Base-by-base conservation (phyloP, 192 early-diverging fungal genomes). In the Linnemannia schmuckeri region DNA sequence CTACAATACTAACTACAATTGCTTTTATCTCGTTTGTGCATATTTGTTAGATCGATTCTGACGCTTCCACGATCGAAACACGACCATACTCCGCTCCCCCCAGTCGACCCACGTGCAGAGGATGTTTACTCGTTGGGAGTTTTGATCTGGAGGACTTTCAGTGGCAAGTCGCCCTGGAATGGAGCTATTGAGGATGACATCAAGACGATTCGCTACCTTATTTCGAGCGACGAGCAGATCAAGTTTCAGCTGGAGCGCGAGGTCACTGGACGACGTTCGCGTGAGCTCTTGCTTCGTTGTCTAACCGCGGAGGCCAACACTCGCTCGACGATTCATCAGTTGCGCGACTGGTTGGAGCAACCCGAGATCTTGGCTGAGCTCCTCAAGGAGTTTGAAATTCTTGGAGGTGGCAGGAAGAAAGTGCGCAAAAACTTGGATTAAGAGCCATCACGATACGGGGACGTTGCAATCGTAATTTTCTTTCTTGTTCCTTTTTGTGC, bases 101-200 rank as follows among this genome's bases (percentile, higher is more conserved):
- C 91, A n/a, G 89, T 90, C 35, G 85, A 92, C 75, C 90, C 92
- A 20, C 86, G 88, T 24, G 57, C 87, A 17, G 91, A 93, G 68
- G 92, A 93, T 55, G 88, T 92, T 24, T 92, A 93, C 63, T 90
- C 89, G 0, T 63, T 91, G 30, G 91, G 91, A 6, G 88, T 92
- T 15, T 88, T 92, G 75, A 89, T 90, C 15, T 92, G 91, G 91
- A 81, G 89, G 44, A 90, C 84, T 35, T 92, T 93, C 87, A 81
- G 90, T 0, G 91, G 89, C 33, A 90, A 89, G 20, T 91, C 90
- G 33, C 91, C 90, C 17, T 92, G 91, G 91, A 70, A 75, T 33
- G 90, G 91, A 12, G 88, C 91, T 44, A 80, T 92, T 6, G 91
- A 92, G 47, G 90, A 90, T 1, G 90, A 92, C 40, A 57, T 92